These are phyloP conservation scores for Danielia reshetovae DNA, from an alignment of 805 yeast genomes.

Conservation along the genomic window DNA sequence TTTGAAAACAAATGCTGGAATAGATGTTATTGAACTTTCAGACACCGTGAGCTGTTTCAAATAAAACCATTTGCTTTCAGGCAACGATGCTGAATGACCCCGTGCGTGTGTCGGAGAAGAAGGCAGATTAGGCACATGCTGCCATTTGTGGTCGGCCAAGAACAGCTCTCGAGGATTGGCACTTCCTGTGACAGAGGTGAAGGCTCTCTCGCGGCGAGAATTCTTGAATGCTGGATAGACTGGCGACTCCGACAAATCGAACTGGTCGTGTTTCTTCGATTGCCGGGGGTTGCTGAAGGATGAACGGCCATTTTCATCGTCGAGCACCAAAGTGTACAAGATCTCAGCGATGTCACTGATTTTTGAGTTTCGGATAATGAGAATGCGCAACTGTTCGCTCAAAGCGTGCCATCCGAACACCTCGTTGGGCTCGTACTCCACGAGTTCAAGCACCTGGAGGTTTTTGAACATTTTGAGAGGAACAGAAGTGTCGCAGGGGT, in stretches of 20 bases:
- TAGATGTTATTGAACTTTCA: constrained; percentile 35
- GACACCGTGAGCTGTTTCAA: constrained; percentile 39
- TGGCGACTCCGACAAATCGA: not conserved
- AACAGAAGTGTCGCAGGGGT: constrained; percentile 67
- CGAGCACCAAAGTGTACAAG: constrained; percentile 48
- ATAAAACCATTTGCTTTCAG: constrained; percentile 38
- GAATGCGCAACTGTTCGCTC: constrained; percentile 50
- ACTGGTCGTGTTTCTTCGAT: constrained; percentile 13
- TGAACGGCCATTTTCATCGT: constrained; percentile 44
- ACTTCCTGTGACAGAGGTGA: constrained; percentile 9
- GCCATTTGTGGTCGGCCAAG: not conserved
- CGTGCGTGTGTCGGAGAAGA: not conserved
- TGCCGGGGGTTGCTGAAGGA: constrained; percentile 26
- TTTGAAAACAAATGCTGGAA: constrained; percentile 33
- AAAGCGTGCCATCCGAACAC: constrained; percentile 62
- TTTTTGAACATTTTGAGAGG: constrained; percentile 62
- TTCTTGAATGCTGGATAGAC: not conserved
- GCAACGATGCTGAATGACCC: constrained; percentile 15
- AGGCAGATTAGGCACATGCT: constrained; percentile 1
- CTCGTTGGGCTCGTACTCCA: constrained; percentile 60
- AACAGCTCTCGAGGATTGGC: not conserved
- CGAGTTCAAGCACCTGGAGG: constrained; percentile 56
- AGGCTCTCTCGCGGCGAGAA: constrained; percentile 10
- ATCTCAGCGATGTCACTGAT: constrained; percentile 51
- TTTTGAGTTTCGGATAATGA: constrained; percentile 50